phyloP scores from a whole-genome alignment of 306 rosid genomes.

The Spatholobus suberectus region DNA sequence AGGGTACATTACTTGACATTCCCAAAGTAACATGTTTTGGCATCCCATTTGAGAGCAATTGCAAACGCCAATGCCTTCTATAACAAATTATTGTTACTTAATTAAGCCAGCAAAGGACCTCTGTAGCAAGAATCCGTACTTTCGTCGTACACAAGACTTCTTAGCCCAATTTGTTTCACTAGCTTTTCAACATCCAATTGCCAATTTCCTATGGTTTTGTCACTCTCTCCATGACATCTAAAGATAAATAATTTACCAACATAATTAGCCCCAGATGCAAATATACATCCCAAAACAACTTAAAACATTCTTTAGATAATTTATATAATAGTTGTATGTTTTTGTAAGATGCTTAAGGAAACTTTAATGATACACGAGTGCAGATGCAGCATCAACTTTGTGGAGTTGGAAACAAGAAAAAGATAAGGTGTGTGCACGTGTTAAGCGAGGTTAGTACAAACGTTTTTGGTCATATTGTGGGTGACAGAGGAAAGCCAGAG shows the following conservation, averaged over 20 bases:
- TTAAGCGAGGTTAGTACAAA: slow-evolving; percentile 13
- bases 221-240: background rate
- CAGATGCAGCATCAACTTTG: background rate
- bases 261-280: background rate
- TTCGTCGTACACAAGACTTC: background rate
- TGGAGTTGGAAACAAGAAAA: slow-evolving; percentile 23
- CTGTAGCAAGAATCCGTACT: background rate
- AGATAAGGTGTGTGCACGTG: slow-evolving; percentile 35
- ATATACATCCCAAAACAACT: slow-evolving; percentile 6
- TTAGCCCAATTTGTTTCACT: background rate
- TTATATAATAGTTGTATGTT: background rate
- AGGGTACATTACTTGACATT: background rate
- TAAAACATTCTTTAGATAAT: background rate
- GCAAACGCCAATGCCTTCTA: background rate
- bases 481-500: slow-evolving; percentile 33
- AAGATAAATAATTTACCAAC: background rate
- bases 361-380: background rate
- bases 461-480: slow-evolving; percentile 42
- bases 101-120: background rate
- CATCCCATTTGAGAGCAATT: background rate
- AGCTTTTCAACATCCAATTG: background rate
- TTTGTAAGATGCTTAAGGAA: background rate
- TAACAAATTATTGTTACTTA: slow-evolving; percentile 5
- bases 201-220: background rate
- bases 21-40: background rate